Evolutionary conservation across 2,329 filamentous ascomycete genomes (phyloP).

Genomic region (Pseudocercospora macadamiae): DNA sequence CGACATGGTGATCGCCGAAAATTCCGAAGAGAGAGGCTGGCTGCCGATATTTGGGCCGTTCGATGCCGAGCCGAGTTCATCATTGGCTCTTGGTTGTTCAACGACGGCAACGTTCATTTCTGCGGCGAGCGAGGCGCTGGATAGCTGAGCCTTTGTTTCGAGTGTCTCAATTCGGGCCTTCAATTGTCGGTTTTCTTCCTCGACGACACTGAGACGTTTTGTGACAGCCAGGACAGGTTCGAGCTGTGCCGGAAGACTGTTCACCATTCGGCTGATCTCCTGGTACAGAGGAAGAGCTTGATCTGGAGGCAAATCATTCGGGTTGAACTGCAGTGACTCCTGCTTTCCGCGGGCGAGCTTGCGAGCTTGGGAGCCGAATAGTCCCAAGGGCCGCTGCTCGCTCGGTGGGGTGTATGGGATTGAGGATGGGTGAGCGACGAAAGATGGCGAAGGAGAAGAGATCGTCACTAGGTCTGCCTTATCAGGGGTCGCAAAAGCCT

Average conservation of each 20-base stretch:
- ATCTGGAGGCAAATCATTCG: neutral
- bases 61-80: too few species aligned
- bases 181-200: neutral
- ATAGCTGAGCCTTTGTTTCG: neutral
- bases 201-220: neutral
- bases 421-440: neutral
- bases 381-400: neutral
- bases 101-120: neutral
- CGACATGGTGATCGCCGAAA: too few species aligned
- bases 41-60: neutral
- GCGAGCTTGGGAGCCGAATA: conserved; percentile 21
- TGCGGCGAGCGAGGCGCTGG: neutral
- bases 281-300: neutral
- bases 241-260: neutral
- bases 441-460: neutral
- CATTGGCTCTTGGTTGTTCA: neutral
- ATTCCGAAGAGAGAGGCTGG: neutral
- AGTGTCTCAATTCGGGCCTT: neutral
- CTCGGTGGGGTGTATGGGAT: neutral
- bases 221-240: neutral
- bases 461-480: neutral
- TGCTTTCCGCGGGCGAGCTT: conserved; percentile 9
- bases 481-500: neutral
- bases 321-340: neutral
- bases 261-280: neutral